phyloP scores from a whole-genome alignment of 2,329 filamentous ascomycete genomes.

The Pyrenochaeta sp. region DNA sequence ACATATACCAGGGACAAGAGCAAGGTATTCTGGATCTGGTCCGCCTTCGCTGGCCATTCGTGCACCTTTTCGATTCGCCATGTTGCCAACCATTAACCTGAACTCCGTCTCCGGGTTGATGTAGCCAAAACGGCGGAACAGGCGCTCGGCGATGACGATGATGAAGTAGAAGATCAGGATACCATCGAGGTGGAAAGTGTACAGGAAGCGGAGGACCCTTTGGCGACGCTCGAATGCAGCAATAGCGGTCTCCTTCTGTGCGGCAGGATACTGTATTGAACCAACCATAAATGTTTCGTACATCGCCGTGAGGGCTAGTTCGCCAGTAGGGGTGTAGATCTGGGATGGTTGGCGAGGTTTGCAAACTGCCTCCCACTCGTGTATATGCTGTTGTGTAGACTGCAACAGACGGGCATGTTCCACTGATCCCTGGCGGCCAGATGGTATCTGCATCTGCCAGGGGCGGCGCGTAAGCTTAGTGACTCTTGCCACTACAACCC shows the following conservation, averaged over 20 bases:
- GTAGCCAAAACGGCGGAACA: neutral
- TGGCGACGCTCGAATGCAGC: conserved; percentile 3
- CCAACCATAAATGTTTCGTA: conserved; percentile 9
- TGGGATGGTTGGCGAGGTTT: neutral
- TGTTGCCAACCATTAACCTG: neutral
- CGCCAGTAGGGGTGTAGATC: conserved; percentile 4
- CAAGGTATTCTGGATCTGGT: neutral
- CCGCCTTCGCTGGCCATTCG: neutral
- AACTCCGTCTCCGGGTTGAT: neutral
- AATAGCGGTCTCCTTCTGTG: neutral
- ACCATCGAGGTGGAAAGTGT: neutral
- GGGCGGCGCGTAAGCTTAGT: conserved; percentile 1
- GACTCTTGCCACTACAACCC: conserved; percentile 1
- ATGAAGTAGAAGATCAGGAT: neutral
- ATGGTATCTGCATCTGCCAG: neutral
- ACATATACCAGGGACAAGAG: neutral
- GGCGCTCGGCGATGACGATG: neutral
- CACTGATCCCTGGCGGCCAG: neutral
- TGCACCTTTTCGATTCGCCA: neutral
- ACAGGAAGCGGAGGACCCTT: neutral
- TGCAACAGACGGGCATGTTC: conserved; percentile 1
- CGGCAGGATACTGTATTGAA: neutral
- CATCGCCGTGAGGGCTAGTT: neutral
- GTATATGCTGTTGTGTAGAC: conserved; percentile 2
- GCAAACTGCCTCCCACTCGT: conserved; percentile 7